Conservation (phyloP, 768 basidiomycete species). For the Hydnum rufescens region DNA sequence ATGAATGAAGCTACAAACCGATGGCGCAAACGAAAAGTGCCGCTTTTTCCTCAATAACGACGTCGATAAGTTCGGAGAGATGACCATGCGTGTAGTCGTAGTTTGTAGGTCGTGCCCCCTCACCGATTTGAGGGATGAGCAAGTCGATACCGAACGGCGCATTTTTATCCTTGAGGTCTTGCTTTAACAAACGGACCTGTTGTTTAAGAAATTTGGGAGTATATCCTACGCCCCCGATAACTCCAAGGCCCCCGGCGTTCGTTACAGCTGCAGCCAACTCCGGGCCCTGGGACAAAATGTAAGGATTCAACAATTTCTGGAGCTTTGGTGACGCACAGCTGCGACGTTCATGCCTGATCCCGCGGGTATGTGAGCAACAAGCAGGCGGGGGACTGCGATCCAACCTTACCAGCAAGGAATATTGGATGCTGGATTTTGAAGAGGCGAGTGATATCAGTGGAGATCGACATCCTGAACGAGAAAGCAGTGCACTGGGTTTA, state of each 20-base stretch:
- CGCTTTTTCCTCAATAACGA: slow-evolving; percentile 83
- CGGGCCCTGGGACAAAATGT: slow-evolving; percentile 17
- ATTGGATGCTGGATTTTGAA: slow-evolving; percentile 74
- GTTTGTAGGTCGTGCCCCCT: slow-evolving; percentile 78
- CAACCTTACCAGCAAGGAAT: slow-evolving; percentile 46
- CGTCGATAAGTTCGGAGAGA: slow-evolving; percentile 62
- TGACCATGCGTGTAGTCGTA: slow-evolving; percentile 82
- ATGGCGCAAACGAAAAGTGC: slow-evolving; percentile 81
- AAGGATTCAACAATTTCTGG: slow-evolving; percentile 26
- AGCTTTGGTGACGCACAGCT: slow-evolving; percentile 27
- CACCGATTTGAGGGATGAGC: slow-evolving; percentile 71
- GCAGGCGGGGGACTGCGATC: not conserved
- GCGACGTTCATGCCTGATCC: slow-evolving; percentile 56
- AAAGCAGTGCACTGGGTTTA: too few species aligned
- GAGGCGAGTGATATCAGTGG: slow-evolving; percentile 42
- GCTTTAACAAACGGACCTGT: slow-evolving; percentile 31
- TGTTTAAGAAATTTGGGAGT: slow-evolving; percentile 61
- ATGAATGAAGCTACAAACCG: not conserved
- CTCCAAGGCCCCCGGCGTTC: slow-evolving; percentile 83
- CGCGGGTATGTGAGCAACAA: slow-evolving; percentile 19
- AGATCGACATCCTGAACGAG: too few species aligned
- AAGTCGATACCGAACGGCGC: slow-evolving; percentile 85
- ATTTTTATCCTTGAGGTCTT: slow-evolving; percentile 45
- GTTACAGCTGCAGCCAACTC: slow-evolving; percentile 80
- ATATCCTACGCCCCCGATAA: slow-evolving; percentile 79